Base-by-base conservation (phyloP, 2,329 filamentous ascomycete species). In the Pyrenochaeta sp. region DNA sequence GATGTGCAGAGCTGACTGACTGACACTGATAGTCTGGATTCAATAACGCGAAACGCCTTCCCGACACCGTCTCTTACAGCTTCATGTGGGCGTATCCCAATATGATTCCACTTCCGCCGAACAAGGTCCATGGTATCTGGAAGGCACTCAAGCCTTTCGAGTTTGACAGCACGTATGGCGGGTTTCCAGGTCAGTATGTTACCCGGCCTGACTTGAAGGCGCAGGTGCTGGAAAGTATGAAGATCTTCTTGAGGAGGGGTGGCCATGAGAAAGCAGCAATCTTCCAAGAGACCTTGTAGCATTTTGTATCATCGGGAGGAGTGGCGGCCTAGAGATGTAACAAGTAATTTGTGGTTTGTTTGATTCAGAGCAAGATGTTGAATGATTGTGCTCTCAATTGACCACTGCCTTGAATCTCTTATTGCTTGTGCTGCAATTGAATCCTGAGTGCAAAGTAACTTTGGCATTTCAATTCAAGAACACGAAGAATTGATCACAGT, bases 191-290 rank as follows among this genome's bases (percentile, higher is more conserved):
- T 0, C 77, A 79, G 60, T 86, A 90, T 56, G 82, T 90, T 3
- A 73, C 78, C 44, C 71, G 72, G 34, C 55, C 60, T 4, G 72
- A 77, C 51, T 74, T 89, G 40, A 90, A 87, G 74, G 63, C 66
- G 45, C 80, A 87, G 51, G 78, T 93, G 18, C 60, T 91, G 61
- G 82, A 90, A 47, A 92, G 88, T 65, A 89, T 89, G 79, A 82
- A 89, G 74, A 88, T 90, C 14, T 87, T 90, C 62, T 75, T 86
- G 2, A 74, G 64, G 53, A 74, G 69, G 15, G 79, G 78, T 61
- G 81, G 81, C 0, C 73, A 79, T 55, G 63, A 44, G 6, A 59
- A 64, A 3, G 76, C 80, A 35, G 63, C 64, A 0, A 60, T 82
- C 17, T 66, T 58, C 26, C 26, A 46, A 6, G 68, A 72, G 47